These are phyloP conservation scores for Hypericum androsaemum DNA, from an alignment of 345 rosid genomes.

Conservation along the genomic window DNA sequence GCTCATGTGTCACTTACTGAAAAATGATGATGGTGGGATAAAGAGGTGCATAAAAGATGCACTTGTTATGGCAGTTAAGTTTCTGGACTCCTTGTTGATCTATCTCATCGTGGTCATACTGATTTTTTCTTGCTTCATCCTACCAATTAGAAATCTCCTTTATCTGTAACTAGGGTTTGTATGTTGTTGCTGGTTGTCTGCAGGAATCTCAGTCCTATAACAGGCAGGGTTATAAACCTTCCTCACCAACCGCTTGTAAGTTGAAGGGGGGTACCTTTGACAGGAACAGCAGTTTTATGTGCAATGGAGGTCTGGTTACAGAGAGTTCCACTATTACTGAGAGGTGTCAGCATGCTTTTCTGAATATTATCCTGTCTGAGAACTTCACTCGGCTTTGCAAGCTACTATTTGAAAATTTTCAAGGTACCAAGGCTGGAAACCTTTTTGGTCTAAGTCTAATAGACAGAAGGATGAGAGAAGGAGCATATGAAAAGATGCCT, in stretches of 20 bases:
- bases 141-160: too few relatives aligned
- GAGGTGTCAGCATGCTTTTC: conserved; percentile 54
- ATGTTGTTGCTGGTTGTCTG: conserved; percentile 10
- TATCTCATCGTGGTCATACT: background rate
- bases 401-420: conserved; percentile 58
- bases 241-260: conserved; percentile 15
- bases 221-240: conserved; percentile 16
- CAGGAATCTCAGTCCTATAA: conserved; percentile 40
- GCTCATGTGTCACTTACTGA: conserved; percentile 34
- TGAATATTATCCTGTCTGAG: conserved; percentile 52
- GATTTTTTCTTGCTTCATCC: background rate
- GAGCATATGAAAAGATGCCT: conserved; percentile 62
- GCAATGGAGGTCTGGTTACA: conserved; percentile 31
- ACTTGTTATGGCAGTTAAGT: conserved; percentile 31
- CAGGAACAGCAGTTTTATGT: conserved; percentile 19
- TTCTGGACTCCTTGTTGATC: conserved; percentile 13
- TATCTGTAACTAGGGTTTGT: too few relatives aligned
- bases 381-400: conserved; percentile 64
- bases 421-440: conserved; percentile 48
- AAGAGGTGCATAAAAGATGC: conserved; percentile 39
- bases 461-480: conserved; percentile 67
- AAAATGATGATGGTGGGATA: conserved; percentile 37
- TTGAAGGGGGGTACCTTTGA: conserved; percentile 32
- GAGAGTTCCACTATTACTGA: conserved; percentile 32
- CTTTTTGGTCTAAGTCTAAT: conserved; percentile 41